Evolutionary conservation across 2,329 filamentous ascomycete genomes (phyloP).

Genomic region (Paracoccidioides lutzii): DNA sequence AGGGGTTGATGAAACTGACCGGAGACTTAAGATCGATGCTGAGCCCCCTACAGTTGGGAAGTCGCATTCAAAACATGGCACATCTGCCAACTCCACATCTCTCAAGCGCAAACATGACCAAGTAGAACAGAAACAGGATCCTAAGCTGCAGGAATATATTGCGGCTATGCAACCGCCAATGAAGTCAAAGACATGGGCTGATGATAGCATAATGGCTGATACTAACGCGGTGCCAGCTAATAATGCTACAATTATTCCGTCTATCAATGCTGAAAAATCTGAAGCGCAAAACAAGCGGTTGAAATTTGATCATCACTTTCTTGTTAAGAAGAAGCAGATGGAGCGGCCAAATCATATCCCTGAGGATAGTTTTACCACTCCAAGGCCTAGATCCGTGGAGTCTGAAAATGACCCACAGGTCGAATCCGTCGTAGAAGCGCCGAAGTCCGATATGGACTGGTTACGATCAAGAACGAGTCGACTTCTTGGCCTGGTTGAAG

Average conservation of each 20-base stretch:
- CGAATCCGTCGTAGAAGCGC: slow-evolving; percentile 18
- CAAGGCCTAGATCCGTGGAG: slow-evolving; percentile 8
- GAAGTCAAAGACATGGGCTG: slow-evolving; percentile 51
- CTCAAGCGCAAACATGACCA: slow-evolving; percentile 31
- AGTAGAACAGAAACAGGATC: slow-evolving; percentile 54
- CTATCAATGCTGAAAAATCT: slow-evolving; percentile 40
- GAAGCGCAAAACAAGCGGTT: background rate
- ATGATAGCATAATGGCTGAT: slow-evolving; percentile 35
- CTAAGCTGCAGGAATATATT: slow-evolving; percentile 76
- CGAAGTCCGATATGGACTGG: slow-evolving; percentile 72
- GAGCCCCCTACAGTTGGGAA: slow-evolving; percentile 18
- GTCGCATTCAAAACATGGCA: slow-evolving; percentile 11
- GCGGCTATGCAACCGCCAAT: slow-evolving; percentile 62
- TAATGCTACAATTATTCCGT: slow-evolving; percentile 13
- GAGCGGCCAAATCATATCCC: background rate
- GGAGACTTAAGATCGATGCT: slow-evolving; percentile 28
- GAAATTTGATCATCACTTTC: background rate
- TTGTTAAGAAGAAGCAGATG: background rate
- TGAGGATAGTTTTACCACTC: background rate
- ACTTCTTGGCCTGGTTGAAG: slow-evolving; percentile 70
- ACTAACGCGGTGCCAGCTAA: slow-evolving; percentile 13
- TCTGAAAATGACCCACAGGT: slow-evolving; percentile 11
- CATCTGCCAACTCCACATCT: slow-evolving; percentile 14
- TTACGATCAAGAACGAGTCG: slow-evolving; percentile 77
- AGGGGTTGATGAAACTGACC: slow-evolving; percentile 29